Evolutionary conservation across 2,329 filamentous ascomycete genomes (phyloP), one percentile per base, ranked within the genome.

Genomic region (Graphium sp.): DNA sequence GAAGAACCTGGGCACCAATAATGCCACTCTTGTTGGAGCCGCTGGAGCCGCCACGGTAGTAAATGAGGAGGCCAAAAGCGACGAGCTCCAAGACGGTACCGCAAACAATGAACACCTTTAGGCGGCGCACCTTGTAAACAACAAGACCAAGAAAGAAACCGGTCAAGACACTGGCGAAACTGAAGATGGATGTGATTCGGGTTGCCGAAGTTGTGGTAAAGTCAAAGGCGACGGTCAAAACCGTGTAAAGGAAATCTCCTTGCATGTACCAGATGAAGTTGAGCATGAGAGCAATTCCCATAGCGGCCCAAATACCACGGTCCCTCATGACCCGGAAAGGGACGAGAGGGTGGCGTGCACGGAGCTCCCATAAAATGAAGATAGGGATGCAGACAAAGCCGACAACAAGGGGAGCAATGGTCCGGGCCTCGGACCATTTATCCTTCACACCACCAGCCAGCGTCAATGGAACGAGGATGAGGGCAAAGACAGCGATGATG

Each of bases 11-110:
- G 2, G 63, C 69, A 11, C 62, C 71, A 33, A 77, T 66, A 31
- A 77, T 55, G 17, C 72, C 72, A 2, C 60, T 55, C 32, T 66
- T 53, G 34, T 50, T 55, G 7, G 53, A 44, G 1, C 39, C 32
- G 12, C 41, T 47, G 8, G 52, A 40, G 5, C 60, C 58, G 20
- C 70, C 70, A n/a, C 72, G 66, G 52, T 57, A 77, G 37, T 58
- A 56, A 40, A 76, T 74, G 12, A 77, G 52, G 1, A 77, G 55
- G 7, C 71, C 72, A 36, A 74, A 76, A 1, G 71, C 69, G n/a
- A 72, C 65, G 40, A 71, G 54, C 51, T 71, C 76, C 3, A 76
- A 53, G 7, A 52, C 47, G 2, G 68, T 74, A 19, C 72, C 73
- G 17, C 50, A 48, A 22, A 76, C 46, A 41, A 76, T 74, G 44